Conservation (phyloP, 352 stramenopile genomes). For the Hyaloperonospora brassicae region DNA sequence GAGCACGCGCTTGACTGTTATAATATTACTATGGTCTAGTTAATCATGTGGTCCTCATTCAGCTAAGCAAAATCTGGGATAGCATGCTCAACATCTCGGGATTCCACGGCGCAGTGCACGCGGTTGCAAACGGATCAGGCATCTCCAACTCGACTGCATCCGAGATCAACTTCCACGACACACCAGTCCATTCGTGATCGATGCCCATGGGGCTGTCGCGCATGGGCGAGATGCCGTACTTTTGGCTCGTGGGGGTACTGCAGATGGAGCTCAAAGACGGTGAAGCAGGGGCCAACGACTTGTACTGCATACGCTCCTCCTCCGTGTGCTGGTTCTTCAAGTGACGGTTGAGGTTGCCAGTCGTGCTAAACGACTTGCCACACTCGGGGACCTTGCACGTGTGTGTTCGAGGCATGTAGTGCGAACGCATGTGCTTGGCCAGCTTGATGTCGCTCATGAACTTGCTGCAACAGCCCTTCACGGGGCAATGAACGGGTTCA, state of each 20-base stretch:
- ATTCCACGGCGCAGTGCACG: conserved; percentile 30
- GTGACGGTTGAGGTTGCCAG: conserved; percentile 45
- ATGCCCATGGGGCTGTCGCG: conserved; percentile 29
- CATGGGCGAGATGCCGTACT: conserved; percentile 9
- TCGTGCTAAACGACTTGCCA: conserved; percentile 44
- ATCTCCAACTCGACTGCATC: conserved; percentile 15
- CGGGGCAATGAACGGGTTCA: conserved; percentile 28
- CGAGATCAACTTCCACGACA: conserved; percentile 18
- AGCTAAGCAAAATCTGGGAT: conserved; percentile 30
- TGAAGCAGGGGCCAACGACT: conserved; percentile 3
- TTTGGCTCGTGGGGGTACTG: conserved; percentile 20
- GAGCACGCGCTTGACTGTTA: too few species aligned
- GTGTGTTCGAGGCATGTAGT: conserved; percentile 31
- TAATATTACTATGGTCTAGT: too few species aligned
- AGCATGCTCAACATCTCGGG: conserved; percentile 36
- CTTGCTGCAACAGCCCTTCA: conserved; percentile 21
- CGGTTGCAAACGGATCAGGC: conserved; percentile 19
- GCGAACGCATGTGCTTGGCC: conserved; percentile 36
- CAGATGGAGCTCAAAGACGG: conserved; percentile 13
- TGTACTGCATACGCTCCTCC: conserved; percentile 20
- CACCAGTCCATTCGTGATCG: conserved; percentile 21
- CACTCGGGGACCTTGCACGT: conserved; percentile 30
- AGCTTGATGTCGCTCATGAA: conserved; percentile 39
- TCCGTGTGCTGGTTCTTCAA: conserved; percentile 37
- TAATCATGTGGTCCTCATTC: not conserved